Base-by-base conservation (phyloP, 208 protist species). In the Crithidia acanthocephali region DNA sequence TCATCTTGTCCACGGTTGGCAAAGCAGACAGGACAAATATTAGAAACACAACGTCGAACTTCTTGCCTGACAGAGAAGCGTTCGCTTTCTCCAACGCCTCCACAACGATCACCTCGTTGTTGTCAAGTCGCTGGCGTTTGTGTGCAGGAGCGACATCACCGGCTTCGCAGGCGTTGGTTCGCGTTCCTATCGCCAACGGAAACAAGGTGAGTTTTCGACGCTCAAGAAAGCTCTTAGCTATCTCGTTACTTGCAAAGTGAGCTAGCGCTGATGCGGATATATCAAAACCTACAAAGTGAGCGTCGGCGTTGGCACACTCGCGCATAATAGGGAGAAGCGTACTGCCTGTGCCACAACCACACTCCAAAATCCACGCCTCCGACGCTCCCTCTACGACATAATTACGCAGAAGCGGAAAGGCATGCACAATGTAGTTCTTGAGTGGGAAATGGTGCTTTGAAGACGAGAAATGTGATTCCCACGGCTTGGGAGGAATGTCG, bases 11-110 rank as follows among this genome's bases (percentile, higher is more conserved):
- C 0, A 89, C 57, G 13, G 74, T 73, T 6, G 85, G 85, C 0
- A 96, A 42, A 0, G 91, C 90, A 35, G 81, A 92, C 27, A 96
- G 76, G 18, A 96, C 91, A 86, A 96, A 96, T 13, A 96, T 70
- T 25, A 96, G 76, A 16, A 94, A 62, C 0, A 93, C 64, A 1
- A 68, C 80, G 52, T 94, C 85, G 23, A 81, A 89, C 42, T 63
- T 72, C 15, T 71, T 37, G 13, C 53, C 8, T 32, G 16, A 22
- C 10, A 79, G 80, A 40, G 53, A 28, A 27, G 74, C 59, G 2
- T 69, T 52, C 0, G 50, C 68, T 7, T 64, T 44, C 27, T 55
- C 44, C 2, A 93, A 45, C 11, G 80, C 79, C 53, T 80, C 64
- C 8, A 47, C 56, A 45, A 76, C 47, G 18, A 65, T 13, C 27